These are phyloP conservation scores for Sonneratia alba DNA, from an alignment of 345 rosid species.

Conservation along the genomic window DNA sequence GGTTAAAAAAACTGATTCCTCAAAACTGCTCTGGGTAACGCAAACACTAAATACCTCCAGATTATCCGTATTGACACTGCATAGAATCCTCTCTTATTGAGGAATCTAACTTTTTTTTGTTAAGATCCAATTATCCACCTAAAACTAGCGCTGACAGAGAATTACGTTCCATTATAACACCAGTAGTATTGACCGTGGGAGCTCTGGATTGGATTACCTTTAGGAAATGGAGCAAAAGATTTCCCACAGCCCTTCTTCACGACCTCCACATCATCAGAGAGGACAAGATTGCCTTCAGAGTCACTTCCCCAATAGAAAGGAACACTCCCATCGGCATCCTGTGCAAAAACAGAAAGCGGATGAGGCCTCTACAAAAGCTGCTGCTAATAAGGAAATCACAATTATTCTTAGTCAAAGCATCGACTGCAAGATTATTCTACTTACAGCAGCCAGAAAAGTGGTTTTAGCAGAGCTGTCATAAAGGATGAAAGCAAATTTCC, in stretches of 20 bases:
- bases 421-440: constrained; percentile 12
- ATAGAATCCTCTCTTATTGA: not conserved
- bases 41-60: not conserved
- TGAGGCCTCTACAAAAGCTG: not conserved
- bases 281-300: constrained; percentile 66
- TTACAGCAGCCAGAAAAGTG: constrained; percentile 65
- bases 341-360: constrained; percentile 7
- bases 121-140: not conserved
- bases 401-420: not conserved
- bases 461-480: constrained; percentile 57
- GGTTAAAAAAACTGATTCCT: too few relatives aligned
- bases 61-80: not conserved
- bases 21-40: not conserved
- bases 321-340: constrained; percentile 85
- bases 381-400: not conserved
- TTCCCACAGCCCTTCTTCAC: constrained; percentile 81
- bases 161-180: not conserved
- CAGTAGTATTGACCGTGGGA: not conserved
- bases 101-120: not conserved
- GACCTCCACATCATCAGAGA: constrained; percentile 58
- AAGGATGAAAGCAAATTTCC: constrained; percentile 67
- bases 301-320: constrained; percentile 88
- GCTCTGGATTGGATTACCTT: constrained; percentile 38
- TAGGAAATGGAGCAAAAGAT: constrained; percentile 92
- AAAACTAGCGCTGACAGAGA: not conserved